These are phyloP conservation scores for Aspergillus fructus DNA, from an alignment of 2,329 filamentous ascomycete species.

Conservation along the genomic window DNA sequence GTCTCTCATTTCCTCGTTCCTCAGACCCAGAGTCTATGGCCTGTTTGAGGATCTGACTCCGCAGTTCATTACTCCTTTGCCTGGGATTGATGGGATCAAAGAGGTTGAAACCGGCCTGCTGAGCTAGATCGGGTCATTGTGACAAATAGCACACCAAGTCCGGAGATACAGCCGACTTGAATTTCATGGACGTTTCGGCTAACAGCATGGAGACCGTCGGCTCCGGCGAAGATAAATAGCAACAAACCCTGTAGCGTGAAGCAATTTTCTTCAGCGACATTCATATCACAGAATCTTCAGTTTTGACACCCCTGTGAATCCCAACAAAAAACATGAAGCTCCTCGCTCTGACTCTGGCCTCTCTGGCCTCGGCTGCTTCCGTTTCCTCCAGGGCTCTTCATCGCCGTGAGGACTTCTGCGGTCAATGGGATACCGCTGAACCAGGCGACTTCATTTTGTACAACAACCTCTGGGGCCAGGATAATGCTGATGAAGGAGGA, in stretches of 20 bases:
- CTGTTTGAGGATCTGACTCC: not conserved
- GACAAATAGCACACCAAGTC: not conserved
- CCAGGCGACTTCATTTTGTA: slow-evolving; percentile 50
- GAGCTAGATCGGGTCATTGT: not conserved
- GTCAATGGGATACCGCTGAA: slow-evolving; percentile 38
- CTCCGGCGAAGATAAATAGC: slow-evolving; percentile 9
- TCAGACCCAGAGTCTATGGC: too few relatives aligned
- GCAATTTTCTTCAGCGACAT: not conserved
- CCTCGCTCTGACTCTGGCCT: slow-evolving; percentile 21
- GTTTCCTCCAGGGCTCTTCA: slow-evolving; percentile 9
- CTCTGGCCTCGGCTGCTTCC: slow-evolving; percentile 26
- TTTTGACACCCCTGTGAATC: slow-evolving; percentile 4
- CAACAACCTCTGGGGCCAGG: slow-evolving; percentile 54
- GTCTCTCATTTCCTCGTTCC: not conserved
- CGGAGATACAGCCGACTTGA: not conserved
- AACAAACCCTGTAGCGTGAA: not conserved
- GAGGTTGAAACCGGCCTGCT: not conserved
- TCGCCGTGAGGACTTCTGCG: slow-evolving; percentile 40
- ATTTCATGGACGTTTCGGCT: not conserved
- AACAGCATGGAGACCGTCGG: not conserved
- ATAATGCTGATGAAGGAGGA: slow-evolving; percentile 34
- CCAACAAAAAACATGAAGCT: slow-evolving; percentile 28
- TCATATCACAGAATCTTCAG: not conserved
- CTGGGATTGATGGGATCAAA: slow-evolving; percentile 7
- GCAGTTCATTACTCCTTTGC: not conserved